These are phyloP conservation scores for Dichomitus squalens DNA, from an alignment of 1,284 basidiomycete genomes.

Conservation along the genomic window DNA sequence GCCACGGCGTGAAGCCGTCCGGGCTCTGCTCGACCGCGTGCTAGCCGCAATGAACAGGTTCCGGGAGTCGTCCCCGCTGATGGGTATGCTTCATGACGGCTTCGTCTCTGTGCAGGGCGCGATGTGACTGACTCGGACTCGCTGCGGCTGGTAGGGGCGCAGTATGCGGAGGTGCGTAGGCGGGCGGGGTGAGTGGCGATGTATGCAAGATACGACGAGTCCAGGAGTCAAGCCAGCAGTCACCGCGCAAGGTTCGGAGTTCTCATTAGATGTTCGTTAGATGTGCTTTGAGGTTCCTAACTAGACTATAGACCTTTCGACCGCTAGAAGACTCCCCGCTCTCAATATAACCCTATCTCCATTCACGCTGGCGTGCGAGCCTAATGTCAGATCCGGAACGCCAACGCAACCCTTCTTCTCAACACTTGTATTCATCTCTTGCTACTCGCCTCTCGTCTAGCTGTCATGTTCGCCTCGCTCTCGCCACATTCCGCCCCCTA, in stretches of 20 bases:
- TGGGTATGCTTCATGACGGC: conserved; percentile 29
- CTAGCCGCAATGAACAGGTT: conserved; percentile 28
- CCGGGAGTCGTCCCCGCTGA: conserved; percentile 24
- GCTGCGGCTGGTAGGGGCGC: conserved; percentile 10
- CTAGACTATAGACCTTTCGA: background rate
- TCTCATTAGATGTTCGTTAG: background rate
- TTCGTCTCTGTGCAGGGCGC: conserved; percentile 21
- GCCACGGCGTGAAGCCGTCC: conserved; percentile 10
- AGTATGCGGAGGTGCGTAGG: conserved; percentile 15
- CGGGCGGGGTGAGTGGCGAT: background rate
- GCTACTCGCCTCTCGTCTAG: no score
- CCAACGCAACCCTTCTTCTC: no score
- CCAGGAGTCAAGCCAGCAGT: background rate
- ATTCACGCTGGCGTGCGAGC: background rate
- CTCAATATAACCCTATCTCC: background rate
- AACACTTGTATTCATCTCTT: no score
- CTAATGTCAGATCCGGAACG: no score
- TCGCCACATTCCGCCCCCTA: no score
- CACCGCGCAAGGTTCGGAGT: conserved; percentile 1
- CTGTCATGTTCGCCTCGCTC: no score
- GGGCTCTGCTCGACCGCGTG: conserved; percentile 22
- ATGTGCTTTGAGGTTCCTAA: conserved; percentile 2
- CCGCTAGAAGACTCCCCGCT: conserved; percentile 3
- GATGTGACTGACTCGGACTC: conserved; percentile 22
- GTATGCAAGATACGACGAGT: background rate